Base-by-base conservation (phyloP, 208 protist species). In the Sergeia podlipaevii region DNA sequence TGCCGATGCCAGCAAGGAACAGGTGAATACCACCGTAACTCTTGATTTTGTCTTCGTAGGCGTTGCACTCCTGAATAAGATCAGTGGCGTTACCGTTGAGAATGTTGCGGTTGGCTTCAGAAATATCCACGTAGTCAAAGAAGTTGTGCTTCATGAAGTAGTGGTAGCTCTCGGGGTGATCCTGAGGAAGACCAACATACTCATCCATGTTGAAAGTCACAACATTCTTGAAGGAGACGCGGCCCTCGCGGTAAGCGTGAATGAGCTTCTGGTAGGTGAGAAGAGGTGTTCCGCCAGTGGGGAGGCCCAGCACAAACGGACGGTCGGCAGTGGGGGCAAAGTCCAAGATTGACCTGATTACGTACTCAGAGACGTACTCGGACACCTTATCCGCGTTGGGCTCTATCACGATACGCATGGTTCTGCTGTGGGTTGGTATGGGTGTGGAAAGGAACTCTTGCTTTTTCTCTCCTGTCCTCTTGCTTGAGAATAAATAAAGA, bases 121-220 rank as follows among this genome's bases (percentile, higher is more conserved):
- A 62, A 38, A 98, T 95, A 70, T 98, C 90, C 11, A 98, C 86
- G 74, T 96, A 94, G 26, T 88, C 74, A 62, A 98, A 98, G 30
- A 98, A 80, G 77, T 98, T 93, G 26, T 86, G 66, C 70, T 89
- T 87, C 96, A 98, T 98, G 60, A 98, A 98, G 64, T 86, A 93
- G 75, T 97, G 91, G 60, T 98, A 98, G 48, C 75, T 89, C 77
- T 98, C 86, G 17, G 89, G 79, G 73, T 98, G 96, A 21, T 97
- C 84, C 7, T 64, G 48, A 0, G 89, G 79, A 6, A 96, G 68
- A 24, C 85, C 91, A 2, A 95, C 83, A 60, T 98, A 98, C 77
- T 98, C 96, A 52, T 98, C 96, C 96, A 98, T 98, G 73, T 98
- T 98, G 70, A 98, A 98, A 3, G 93, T 97, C 27, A 97, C 65